Evolutionary conservation across 2,329 filamentous ascomycete species (phyloP), one percentile per base, ranked within the genome.

Genomic region (Mycosphaerelloides madeirae): DNA sequence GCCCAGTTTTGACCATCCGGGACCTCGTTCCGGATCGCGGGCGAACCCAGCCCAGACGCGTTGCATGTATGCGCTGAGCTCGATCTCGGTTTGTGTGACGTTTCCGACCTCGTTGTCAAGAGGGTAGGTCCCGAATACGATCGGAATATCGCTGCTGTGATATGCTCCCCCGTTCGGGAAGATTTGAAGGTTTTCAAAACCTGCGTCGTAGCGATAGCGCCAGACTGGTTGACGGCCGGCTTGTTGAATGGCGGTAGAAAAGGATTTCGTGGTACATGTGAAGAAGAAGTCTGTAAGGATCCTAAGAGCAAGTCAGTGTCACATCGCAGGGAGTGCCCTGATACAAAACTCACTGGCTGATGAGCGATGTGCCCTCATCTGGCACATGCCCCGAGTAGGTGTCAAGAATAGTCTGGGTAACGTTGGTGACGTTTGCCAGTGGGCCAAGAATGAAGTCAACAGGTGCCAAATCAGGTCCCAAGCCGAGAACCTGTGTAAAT

Each of bases 141-240:
- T 33, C 9, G 48, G 46, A 9, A 68, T 60, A 31, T 69, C 66
- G 3, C 55, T 53, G 13, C 44, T 46, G 38, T 69, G 66, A 33
- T 62, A 69, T 2, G 59, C 64, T 2, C 63, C 61, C 6, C 40
- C 36, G 31, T 50, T 46, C 1, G 51, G 53, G 31, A 49, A 52
- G 14, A 48, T 33, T 4, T 41, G 35, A 14, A 54, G 42, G 39
- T 64, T 64, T 11, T 59, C 52, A 38, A 53, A 65, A 48, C 54
- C 47, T 22, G 54, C 60, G 16, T 55, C 50, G 48, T 64, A 63
- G 34, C 49, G 38, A 48, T 61, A 60, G 39, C 57, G 53, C 53
- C 54, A 64, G 20, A 55, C 52, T 3, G 59, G 53, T 28, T 50
- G 49, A 29, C 43, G 40, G 35, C 41, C 41, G 5, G 31, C 36